Conservation (phyloP, 2,329 filamentous ascomycete species). For the Geosmithia putterillii region DNA sequence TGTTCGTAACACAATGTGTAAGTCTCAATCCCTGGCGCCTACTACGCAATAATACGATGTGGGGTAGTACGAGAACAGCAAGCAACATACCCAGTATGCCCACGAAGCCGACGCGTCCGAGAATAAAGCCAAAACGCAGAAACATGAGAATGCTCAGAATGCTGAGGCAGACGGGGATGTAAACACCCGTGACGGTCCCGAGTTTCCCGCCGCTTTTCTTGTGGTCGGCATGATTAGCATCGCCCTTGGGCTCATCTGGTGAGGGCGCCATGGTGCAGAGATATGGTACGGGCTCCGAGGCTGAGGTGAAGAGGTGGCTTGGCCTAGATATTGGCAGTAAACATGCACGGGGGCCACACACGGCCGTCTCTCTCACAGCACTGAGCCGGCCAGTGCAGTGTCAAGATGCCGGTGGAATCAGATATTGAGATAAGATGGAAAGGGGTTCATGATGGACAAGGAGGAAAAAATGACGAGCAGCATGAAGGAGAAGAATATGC, state of each 20-base stretch:
- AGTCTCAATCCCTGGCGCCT: background rate
- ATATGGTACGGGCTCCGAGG: too few species aligned
- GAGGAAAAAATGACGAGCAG: background rate
- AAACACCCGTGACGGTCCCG: conserved; percentile 67
- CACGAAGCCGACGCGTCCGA: conserved; percentile 67
- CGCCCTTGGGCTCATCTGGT: background rate
- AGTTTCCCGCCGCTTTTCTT: conserved; percentile 45
- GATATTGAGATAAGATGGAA: background rate
- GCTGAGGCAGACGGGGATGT: conserved; percentile 80
- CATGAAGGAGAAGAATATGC: background rate
- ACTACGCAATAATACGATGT: background rate
- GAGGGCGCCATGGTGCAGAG: background rate
- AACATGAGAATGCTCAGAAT: conserved; percentile 90
- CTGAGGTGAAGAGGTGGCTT: background rate
- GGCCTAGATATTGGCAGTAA: background rate
- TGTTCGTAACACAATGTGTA: conserved; percentile 18
- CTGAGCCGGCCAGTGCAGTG: background rate
- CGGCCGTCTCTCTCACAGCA: background rate
- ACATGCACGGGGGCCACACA: background rate
- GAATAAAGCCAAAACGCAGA: conserved; percentile 72
- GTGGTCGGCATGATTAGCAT: conserved; percentile 13
- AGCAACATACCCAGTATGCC: conserved; percentile 60
- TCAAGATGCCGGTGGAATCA: background rate
- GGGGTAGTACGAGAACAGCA: background rate
- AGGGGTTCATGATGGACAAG: background rate